Evolutionary conservation across 1,284 basidiomycete genomes (phyloP).

Genomic region (Uromyces viciae-fabae): DNA sequence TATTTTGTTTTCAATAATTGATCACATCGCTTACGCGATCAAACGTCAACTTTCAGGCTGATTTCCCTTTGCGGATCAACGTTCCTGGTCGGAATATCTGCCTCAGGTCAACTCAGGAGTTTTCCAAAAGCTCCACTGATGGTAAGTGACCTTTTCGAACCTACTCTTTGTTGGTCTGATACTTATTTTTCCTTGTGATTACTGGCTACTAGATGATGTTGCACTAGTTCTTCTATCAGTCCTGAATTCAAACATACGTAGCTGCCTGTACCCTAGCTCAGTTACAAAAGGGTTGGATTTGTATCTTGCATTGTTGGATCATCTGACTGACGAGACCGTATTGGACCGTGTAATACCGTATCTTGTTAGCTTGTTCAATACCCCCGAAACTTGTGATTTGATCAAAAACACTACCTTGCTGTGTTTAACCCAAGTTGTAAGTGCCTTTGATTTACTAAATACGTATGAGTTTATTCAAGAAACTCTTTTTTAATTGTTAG

Average conservation of each 20-base stretch:
- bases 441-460: constrained; percentile 52
- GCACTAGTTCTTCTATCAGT: constrained; percentile 76
- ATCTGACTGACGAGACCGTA: constrained; percentile 90
- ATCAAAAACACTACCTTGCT: constrained; percentile 68
- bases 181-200: background rate
- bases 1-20: too few species aligned
- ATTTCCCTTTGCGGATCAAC: constrained; percentile 37
- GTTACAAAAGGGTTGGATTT: constrained; percentile 81
- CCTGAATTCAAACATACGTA: constrained; percentile 83
- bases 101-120: background rate
- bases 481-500: constrained; percentile 57
- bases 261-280: constrained; percentile 78
- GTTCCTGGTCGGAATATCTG: constrained; percentile 30
- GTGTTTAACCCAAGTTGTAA: constrained; percentile 76
- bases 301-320: constrained; percentile 74
- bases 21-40: too few species aligned
- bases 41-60: constrained; percentile 1
- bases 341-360: constrained; percentile 90
- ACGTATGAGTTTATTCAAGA: background rate
- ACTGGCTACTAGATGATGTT: constrained; percentile 64
- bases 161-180: constrained; percentile 20
- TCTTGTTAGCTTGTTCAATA: constrained; percentile 79
- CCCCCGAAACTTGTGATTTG: constrained; percentile 71
- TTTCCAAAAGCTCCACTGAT: constrained; percentile 16
- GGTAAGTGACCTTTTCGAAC: background rate